Conservation (phyloP, 1,284 basidiomycete genomes). For the Coniferiporia sulphurascens region DNA sequence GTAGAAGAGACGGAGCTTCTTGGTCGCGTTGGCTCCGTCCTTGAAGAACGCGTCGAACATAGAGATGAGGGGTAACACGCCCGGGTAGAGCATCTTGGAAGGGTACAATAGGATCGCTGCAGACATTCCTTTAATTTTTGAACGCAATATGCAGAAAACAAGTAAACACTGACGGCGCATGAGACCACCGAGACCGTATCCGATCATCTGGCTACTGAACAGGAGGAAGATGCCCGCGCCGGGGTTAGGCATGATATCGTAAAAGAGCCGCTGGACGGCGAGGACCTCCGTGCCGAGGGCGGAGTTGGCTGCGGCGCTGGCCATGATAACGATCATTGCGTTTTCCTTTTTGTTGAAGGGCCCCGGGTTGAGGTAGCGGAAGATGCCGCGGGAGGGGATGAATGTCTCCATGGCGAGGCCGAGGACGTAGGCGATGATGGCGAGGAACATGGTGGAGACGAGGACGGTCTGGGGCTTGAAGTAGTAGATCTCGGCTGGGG, state of each 20-base stretch:
- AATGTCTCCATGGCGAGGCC: slow-evolving; percentile 25
- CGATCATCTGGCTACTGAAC: slow-evolving; percentile 45
- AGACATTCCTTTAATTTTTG: neutral
- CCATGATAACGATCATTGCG: slow-evolving; percentile 27
- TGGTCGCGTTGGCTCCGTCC: slow-evolving; percentile 26
- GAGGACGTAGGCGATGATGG: slow-evolving; percentile 26
- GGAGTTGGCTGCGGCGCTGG: slow-evolving; percentile 23
- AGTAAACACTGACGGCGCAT: slow-evolving; percentile 26
- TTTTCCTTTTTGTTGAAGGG: slow-evolving; percentile 37
- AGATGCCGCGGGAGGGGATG: slow-evolving; percentile 26
- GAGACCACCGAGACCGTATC: slow-evolving; percentile 43
- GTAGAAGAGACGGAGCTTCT: slow-evolving; percentile 46
- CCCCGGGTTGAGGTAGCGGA: slow-evolving; percentile 32
- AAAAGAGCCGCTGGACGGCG: slow-evolving; percentile 39
- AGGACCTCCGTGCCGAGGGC: slow-evolving; percentile 26
- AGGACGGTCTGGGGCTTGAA: slow-evolving; percentile 26
- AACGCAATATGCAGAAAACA: neutral
- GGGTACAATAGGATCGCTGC: slow-evolving; percentile 28
- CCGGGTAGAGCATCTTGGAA: slow-evolving; percentile 28
- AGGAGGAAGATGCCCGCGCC: slow-evolving; percentile 37
- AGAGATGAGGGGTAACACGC: slow-evolving; percentile 29
- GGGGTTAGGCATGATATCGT: slow-evolving; percentile 31
- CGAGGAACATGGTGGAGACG: slow-evolving; percentile 25
- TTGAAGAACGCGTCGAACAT: slow-evolving; percentile 30
- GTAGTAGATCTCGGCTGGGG: slow-evolving; percentile 24